These are phyloP conservation scores for Tremella mesenterica DNA, from an alignment of 768 basidiomycete genomes.

Conservation along the genomic window DNA sequence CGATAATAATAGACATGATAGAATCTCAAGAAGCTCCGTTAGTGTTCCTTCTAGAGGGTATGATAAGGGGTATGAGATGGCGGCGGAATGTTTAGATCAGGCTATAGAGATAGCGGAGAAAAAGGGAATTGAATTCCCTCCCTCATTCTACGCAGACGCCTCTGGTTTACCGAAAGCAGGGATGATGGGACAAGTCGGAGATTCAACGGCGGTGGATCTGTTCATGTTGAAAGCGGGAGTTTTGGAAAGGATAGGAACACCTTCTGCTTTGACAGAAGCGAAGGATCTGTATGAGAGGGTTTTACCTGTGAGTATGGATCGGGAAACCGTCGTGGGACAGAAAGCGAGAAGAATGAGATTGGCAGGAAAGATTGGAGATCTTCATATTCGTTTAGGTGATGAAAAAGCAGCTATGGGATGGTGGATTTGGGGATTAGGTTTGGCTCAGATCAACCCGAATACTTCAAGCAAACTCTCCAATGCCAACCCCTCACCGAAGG, in stretches of 20 bases:
- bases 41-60: constrained; percentile 25
- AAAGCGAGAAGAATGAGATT: constrained; percentile 24
- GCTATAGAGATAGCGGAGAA: constrained; percentile 33
- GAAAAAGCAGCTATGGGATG: constrained; percentile 22
- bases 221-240: constrained; percentile 39
- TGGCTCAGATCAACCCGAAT: constrained; percentile 16
- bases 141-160: constrained; percentile 11
- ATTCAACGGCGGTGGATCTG: constrained; percentile 35
- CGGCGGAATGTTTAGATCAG: constrained; percentile 36
- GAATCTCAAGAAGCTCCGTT: constrained; percentile 3
- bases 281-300: constrained; percentile 39
- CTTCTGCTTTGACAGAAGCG: constrained; percentile 20
- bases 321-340: constrained; percentile 2
- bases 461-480: too few relatives aligned
- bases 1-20: constrained; percentile 19
- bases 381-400: constrained; percentile 23
- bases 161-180: constrained; percentile 8
- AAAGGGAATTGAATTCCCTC: constrained; percentile 32
- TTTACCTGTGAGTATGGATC: constrained; percentile 11
- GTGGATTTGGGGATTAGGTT: constrained; percentile 37
- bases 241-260: constrained; percentile 34
- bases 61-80: constrained; percentile 37
- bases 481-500: constrained; percentile 9
- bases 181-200: constrained; percentile 8
- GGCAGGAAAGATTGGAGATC: constrained; percentile 37